Base-by-base conservation (phyloP, 2,329 filamentous ascomycete genomes). In the Stagonosporopsis tanaceti region DNA sequence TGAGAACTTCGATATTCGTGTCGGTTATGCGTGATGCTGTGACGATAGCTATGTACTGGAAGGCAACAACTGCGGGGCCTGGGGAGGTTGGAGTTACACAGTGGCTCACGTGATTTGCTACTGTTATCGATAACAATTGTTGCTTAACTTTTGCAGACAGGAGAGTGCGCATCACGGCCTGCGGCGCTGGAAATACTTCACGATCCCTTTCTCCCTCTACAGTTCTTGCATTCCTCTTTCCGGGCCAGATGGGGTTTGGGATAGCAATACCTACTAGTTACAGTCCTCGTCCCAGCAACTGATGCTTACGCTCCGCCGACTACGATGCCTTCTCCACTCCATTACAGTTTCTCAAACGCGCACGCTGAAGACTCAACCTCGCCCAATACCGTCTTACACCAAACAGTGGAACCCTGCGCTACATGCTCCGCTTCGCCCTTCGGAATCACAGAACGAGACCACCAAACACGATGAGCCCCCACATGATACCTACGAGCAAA, bases 391-490 rank as follows among this genome's bases (percentile, higher is more conserved):
- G 3, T 37, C 40, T n/a, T 70, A 69, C 20, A 11, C 63, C 24
- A 64, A 60, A 44, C 37, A 41, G 63, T 75, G 71, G 71, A 56
- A 73, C 48, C 72, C 72, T 9, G 66, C 68, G 6, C 47, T 47
- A n/a, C 59, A 69, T 39, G 48, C n/a, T 5, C 14, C 60, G 24
- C 11, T 38, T 15, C 41, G 12, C 1, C n/a, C 47, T n/a, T 40
- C 52, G 25, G 34, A 53, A 25, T 25, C 28, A 28, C 14, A 50
- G 34, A 52, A 17, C 46, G 41, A 61, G 28, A 7, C 32, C 14
- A 47, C n/a, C 24, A 11, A 52, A 35, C 14, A n/a, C 3, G 17
- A 30, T 4, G 24, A 39, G 15, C 15, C 45, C 6, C 3, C 30
- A 20, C 45, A 44, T 24, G 30, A 50, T 46, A 51, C 41, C 15